Evolutionary conservation across 1,139 yeast genomes (phyloP), one percentile per base, ranked within the genome.

Genomic region (Taiozyma sp.): DNA sequence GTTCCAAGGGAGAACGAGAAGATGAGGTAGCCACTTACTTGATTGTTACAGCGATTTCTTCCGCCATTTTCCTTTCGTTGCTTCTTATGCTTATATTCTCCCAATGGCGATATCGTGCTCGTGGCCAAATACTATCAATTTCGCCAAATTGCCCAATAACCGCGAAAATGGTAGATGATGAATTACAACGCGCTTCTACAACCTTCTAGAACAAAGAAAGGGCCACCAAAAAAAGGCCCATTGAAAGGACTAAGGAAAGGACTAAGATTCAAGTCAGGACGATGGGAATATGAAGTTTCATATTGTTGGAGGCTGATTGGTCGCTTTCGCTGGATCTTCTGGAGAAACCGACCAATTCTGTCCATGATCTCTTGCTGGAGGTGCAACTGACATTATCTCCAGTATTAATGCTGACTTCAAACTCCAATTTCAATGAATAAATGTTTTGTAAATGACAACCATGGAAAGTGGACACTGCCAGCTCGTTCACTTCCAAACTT

Each of bases 401-500:
- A 9, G 28, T 40, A 40, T 24, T 24, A 10, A 24, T 24, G 7
- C 10, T 24, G 19, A 45, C 28, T 45, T 38, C 9, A 13, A 56
- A 24, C 16, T 30, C 44, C 13, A 58, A 27, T 8, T 51, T 22
- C 13, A 57, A 47, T 6, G 49, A 34, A 38, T 56, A 58, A 36
- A 58, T 40, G 47, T 59, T 57, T 27, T 59, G 62, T 12, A 59
- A 19, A 44, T 44, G 49, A 46, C 62, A 59, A 24, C 54, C 48
- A 45, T 59, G 62, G 51, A 59, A 59, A 0, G 61, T 54, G 3
- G 52, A 48, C 14, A 48, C 46, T 14, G 52, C 8, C 3, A 52
- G 28, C 3, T 44, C 48, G 23, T 50, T 50, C 19, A 46, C 3
- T 8, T 40, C 45, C 6, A 55, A 13, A 4, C 43, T 12, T 16